Evolutionary conservation across 75 land plant genomes (phyloP), one percentile per base, ranked within the genome.

Genomic region (Selaginella moellendorffii): DNA sequence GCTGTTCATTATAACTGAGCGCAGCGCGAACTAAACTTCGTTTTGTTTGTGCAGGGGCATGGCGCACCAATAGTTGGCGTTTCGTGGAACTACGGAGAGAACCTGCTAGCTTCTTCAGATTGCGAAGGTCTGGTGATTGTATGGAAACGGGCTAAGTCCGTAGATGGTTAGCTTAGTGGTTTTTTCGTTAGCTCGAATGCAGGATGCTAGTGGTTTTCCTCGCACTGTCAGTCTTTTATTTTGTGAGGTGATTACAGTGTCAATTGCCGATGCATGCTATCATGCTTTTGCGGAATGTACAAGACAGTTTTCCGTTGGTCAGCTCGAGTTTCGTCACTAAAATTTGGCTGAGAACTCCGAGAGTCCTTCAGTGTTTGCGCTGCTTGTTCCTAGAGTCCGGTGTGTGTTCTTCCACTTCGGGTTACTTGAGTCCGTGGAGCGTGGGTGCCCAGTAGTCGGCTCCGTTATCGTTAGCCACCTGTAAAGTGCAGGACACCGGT

Each of bases 31-130:
- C 10, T 36, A 36, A 5, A 36, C 14, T 36, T 52, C 14, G 26
- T 23, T 9, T 28, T 52, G 52, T n/a, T 31, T 52, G 22, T 70
- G 54, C 80, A 95, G 88, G 99, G 99, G 24, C 99, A 95, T 72
- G 76, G 96, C 26, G 83, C 82, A 63, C 77, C 96, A 28, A 90
- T 86, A 5, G 80, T 89, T 9, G 87, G 81, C 2, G 80, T 95
- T 42, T 82, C 99, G 29, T 95, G 96, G 99, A 95, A 95, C 67
- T 78, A 95, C 72, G 99, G 99, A 23, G 96, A 89, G 71, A 86
- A 95, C 64, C 72, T 89, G 31, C 61, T 95, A 67, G 99, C 96
- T 24, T 86, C 99, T 22, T 89, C 99, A 10, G 96, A 95, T 76
- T 80, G 83, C 64, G 87, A 82, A 66, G 99, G 96, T 9, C 71